A percentile compares a stretch with the other conserved stretches of the same genome.
Evolutionary conservation across 2,329 filamentous ascomycete species (phyloP).

Genomic region (Pseudogymnoascus verrucosus): DNA sequence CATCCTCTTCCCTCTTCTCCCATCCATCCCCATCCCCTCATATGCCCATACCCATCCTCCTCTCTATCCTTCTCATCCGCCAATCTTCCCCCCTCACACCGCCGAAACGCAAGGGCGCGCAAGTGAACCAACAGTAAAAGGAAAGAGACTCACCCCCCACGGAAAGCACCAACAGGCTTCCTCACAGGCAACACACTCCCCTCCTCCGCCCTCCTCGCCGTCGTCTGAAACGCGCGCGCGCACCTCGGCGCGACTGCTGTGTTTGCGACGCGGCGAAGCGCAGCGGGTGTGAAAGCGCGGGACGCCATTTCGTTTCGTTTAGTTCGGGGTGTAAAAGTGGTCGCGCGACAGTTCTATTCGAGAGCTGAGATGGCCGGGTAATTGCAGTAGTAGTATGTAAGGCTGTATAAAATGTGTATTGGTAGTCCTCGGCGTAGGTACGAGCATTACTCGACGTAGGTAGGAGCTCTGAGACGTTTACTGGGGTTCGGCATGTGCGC

Average conservation of each 20-base stretch:
- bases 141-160: slow-evolving; percentile 54
- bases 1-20: background rate
- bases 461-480: background rate
- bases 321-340: too few relatives aligned
- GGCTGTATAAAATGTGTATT: background rate
- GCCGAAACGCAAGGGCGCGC: slow-evolving; percentile 7
- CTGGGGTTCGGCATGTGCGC: background rate
- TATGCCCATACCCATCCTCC: too few relatives aligned
- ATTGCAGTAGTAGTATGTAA: background rate
- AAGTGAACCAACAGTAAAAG: background rate
- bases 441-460: too few relatives aligned
- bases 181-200: slow-evolving; percentile 41
- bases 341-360: too few relatives aligned
- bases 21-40: background rate
- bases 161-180: slow-evolving; percentile 63
- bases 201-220: slow-evolving; percentile 31
- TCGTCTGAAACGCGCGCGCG: slow-evolving; percentile 30
- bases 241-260: slow-evolving; percentile 21
- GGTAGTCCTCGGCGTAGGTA: background rate
- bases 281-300: slow-evolving; percentile 32
- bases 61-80: too few relatives aligned
- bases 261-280: slow-evolving; percentile 23
- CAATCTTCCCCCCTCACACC: background rate
- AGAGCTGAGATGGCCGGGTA: too few relatives aligned
- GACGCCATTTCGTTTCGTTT: slow-evolving; percentile 32